These are phyloP conservation scores for Helianthus annuus DNA, from an alignment of 129 eudicot genomes.

Conservation along the genomic window DNA sequence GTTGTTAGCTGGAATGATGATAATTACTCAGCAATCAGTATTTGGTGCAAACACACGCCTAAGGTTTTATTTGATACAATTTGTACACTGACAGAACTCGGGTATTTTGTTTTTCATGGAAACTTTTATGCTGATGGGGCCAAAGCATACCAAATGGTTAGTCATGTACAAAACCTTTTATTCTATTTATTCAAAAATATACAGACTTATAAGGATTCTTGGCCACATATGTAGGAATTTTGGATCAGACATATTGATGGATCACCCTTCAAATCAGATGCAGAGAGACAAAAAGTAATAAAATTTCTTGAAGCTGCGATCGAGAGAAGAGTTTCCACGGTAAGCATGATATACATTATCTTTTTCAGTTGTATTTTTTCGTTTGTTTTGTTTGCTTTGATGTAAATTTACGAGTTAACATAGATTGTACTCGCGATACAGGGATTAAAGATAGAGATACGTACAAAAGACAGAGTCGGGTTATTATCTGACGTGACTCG, in stretches of 20 bases:
- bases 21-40: background rate
- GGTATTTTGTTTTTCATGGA: slow-evolving; percentile 13
- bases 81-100: slow-evolving; percentile 9
- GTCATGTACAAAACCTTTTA: background rate
- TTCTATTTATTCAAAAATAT: background rate
- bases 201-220: background rate
- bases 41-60: background rate
- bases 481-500: slow-evolving; percentile 72
- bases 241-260: background rate
- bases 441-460: slow-evolving; percentile 15
- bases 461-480: slow-evolving; percentile 49
- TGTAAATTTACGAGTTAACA: background rate
- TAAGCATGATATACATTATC: background rate
- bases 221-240: background rate
- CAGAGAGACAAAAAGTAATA: slow-evolving; percentile 7
- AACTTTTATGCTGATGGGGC: background rate
- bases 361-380: background rate
- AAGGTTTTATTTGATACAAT: slow-evolving; percentile 12
- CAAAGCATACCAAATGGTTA: slow-evolving; percentile 9
- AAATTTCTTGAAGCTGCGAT: slow-evolving; percentile 10
- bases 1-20: background rate
- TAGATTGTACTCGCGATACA: background rate
- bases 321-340: slow-evolving; percentile 13
- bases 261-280: slow-evolving; percentile 2
- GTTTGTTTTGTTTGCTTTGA: background rate